phyloP scores from a whole-genome alignment of 306 rosid species.

The Acacia acuminata region DNA sequence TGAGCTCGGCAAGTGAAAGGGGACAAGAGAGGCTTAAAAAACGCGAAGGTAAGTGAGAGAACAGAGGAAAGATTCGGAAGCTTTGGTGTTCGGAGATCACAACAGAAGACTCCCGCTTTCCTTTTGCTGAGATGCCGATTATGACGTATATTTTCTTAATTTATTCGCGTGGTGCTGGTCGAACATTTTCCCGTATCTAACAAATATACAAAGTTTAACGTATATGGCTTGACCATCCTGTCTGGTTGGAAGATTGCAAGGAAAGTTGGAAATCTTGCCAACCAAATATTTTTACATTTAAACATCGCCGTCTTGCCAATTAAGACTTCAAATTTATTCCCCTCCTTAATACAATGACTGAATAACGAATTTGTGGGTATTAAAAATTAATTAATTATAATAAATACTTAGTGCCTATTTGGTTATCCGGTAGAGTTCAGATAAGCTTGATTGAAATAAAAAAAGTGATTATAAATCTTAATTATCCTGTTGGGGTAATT shows the following conservation, averaged over 20 bases:
- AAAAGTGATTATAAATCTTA: no score
- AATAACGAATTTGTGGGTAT: background rate
- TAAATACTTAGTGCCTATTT: no score
- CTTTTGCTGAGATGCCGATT: conserved; percentile 21
- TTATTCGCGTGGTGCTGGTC: background rate
- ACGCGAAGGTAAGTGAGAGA: conserved; percentile 30
- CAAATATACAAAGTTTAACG: background rate
- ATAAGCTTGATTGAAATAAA: no score
- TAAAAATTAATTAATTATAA: no score
- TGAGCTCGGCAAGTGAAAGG: conserved; percentile 24
- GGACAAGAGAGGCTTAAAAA: conserved; percentile 18
- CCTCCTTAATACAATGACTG: background rate
- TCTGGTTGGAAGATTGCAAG: background rate
- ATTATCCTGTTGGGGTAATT: no score
- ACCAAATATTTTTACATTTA: background rate
- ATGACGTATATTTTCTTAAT: background rate
- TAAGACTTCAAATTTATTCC: background rate
- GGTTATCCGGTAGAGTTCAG: no score
- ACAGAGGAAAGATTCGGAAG: conserved; percentile 43
- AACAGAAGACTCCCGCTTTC: conserved; percentile 35
- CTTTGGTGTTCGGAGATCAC: conserved; percentile 52
- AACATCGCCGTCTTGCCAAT: background rate
- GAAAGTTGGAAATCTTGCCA: background rate
- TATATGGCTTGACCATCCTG: conserved; percentile 21
- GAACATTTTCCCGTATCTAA: no score